These are phyloP conservation scores for Erucastrum elatum DNA, from an alignment of 345 rosid species.

Conservation along the genomic window DNA sequence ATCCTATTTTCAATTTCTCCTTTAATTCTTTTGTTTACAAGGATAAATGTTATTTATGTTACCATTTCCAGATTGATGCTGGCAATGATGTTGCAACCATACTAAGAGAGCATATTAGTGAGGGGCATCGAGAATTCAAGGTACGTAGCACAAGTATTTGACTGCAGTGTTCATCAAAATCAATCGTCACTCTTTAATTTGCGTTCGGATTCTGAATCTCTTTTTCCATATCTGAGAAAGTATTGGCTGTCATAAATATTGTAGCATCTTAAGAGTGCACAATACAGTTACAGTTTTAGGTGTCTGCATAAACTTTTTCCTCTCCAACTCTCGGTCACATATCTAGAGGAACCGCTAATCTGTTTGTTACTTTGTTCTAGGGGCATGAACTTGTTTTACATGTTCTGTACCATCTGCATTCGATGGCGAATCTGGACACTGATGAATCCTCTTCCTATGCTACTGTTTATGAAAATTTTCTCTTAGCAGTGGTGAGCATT, in stretches of 20 bases:
- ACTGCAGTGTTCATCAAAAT: slow-evolving; percentile 21
- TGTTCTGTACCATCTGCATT: slow-evolving; percentile 75
- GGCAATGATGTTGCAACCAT: slow-evolving; percentile 62
- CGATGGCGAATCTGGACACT: slow-evolving; percentile 49
- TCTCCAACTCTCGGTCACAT: slow-evolving; percentile 16
- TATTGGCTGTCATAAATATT: slow-evolving; percentile 22
- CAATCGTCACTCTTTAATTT: slow-evolving; percentile 7
- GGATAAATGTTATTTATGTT: slow-evolving; percentile 3
- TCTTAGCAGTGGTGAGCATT: slow-evolving; percentile 75
- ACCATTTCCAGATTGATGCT: slow-evolving; percentile 64
- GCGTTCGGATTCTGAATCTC: slow-evolving; percentile 5
- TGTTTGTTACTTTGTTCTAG: slow-evolving; percentile 45
- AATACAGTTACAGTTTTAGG: slow-evolving; percentile 15
- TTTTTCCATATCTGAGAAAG: slow-evolving; percentile 9
- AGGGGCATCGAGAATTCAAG: slow-evolving; percentile 75
- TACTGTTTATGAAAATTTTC: slow-evolving; percentile 74
- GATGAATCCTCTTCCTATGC: slow-evolving; percentile 52
- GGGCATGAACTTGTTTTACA: slow-evolving; percentile 91
- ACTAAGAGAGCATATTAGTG: slow-evolving; percentile 69
- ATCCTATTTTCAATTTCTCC: slow-evolving; percentile 9
- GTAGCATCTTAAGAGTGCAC: slow-evolving; percentile 12
- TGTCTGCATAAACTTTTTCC: slow-evolving; percentile 6
- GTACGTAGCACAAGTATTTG: slow-evolving; percentile 41
- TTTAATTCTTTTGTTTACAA: neutral
- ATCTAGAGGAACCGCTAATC: slow-evolving; percentile 25